A percentile compares a stretch with the other conserved stretches of the same genome.
phyloP scores from a whole-genome alignment of 768 basidiomycete genomes.

The Xanthoconium stramineum region DNA sequence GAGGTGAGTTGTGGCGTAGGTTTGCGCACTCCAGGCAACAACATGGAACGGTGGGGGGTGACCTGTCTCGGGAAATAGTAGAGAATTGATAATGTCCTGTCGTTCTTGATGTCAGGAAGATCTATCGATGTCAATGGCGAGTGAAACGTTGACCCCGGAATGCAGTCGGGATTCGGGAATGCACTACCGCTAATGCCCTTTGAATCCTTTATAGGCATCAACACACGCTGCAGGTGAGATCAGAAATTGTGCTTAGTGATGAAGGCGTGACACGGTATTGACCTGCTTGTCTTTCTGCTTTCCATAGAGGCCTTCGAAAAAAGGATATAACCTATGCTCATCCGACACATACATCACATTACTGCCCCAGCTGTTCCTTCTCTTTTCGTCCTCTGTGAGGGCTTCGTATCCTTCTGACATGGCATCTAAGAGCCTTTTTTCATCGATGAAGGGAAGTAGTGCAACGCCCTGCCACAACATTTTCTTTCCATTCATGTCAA shows the following conservation, averaged over 20 bases:
- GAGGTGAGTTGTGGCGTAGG: slow-evolving; percentile 59
- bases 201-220: slow-evolving; percentile 65
- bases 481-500: slow-evolving; percentile 99
- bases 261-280: slow-evolving; percentile 25
- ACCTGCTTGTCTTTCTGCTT: slow-evolving; percentile 81
- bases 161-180: slow-evolving; percentile 79
- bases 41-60: slow-evolving; percentile 77
- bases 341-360: slow-evolving; percentile 81
- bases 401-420: slow-evolving; percentile 66
- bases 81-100: slow-evolving; percentile 80
- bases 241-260: slow-evolving; percentile 10
- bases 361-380: slow-evolving; percentile 82
- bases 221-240: slow-evolving; percentile 55
- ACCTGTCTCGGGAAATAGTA: slow-evolving; percentile 90
- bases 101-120: slow-evolving; percentile 79
- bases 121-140: slow-evolving; percentile 60
- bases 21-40: slow-evolving; percentile 70
- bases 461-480: slow-evolving; percentile 99
- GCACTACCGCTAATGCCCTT: slow-evolving; percentile 79
- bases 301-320: slow-evolving; percentile 85
- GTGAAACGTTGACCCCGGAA: slow-evolving; percentile 90
- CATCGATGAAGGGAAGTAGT: slow-evolving; percentile 92
- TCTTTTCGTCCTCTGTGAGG: slow-evolving; percentile 77
- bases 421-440: slow-evolving; percentile 75
- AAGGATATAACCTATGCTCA: slow-evolving; percentile 82